Conservation (phyloP, 2,329 filamentous ascomycete genomes). For the Beauveria sp. region DNA sequence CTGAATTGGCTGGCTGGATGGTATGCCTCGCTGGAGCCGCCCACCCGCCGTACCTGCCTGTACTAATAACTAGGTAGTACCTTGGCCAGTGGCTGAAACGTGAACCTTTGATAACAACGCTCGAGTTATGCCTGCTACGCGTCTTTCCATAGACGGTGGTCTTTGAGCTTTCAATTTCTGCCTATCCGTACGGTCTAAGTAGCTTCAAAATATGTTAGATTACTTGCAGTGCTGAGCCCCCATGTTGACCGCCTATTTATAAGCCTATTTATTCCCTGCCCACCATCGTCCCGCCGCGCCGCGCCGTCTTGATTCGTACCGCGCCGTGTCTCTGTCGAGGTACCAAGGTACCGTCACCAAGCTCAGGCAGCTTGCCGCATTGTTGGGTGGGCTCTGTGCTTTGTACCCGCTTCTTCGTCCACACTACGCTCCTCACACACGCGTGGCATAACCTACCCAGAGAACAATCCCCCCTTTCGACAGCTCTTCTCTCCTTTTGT, state of each 20-base stretch:
- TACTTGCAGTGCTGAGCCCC: background rate
- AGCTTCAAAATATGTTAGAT: too few species aligned
- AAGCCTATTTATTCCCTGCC: background rate
- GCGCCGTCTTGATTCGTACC: background rate
- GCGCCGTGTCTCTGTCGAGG: background rate
- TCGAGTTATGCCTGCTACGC: background rate
- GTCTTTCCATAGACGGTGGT: background rate
- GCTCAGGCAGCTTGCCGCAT: constrained; percentile 8
- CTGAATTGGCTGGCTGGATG: background rate
- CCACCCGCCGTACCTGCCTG: background rate
- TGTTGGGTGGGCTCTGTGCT: constrained; percentile 4
- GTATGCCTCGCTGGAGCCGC: background rate
- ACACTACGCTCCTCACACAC: constrained; percentile 2
- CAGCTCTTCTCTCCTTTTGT: constrained; percentile 1
- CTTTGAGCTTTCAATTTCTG: background rate
- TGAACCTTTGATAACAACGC: background rate
- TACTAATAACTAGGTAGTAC: too few species aligned
- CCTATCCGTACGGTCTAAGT: background rate
- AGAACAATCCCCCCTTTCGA: constrained; percentile 2
- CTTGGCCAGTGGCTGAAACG: background rate
- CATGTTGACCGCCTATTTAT: background rate
- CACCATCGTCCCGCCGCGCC: background rate
- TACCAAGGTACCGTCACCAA: background rate
- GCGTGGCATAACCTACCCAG: constrained; percentile 3
- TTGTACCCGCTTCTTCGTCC: constrained; percentile 8